Base-by-base conservation (phyloP, 768 basidiomycete genomes). In the Kwoniella sp. region DNA sequence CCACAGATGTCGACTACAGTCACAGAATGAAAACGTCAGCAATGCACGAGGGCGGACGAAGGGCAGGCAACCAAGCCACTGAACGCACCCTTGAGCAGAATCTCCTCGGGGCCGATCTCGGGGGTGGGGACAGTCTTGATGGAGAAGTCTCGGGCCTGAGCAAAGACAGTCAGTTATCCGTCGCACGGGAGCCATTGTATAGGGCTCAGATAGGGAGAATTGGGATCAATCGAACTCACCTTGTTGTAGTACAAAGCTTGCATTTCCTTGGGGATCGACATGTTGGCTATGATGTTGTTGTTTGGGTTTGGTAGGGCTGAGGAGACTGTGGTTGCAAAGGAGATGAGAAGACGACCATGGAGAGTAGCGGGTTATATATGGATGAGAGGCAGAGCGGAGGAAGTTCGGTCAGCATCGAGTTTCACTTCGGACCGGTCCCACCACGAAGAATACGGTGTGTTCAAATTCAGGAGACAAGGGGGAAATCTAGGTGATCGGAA, bases 201-300 rank as follows among this genome's bases (percentile, higher is more conserved):
- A n/a, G n/a, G n/a, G n/a, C n/a, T n/a, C n/a, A n/a, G n/a, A n/a
- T n/a, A n/a, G n/a, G n/a, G n/a, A n/a, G n/a, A n/a, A n/a, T n/a
- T n/a, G n/a, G n/a, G n/a, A n/a, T n/a, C n/a, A n/a, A 45, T 45
- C 11, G 41, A 9, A 75, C 82, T 47, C 70, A 90, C 89, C 67
- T 84, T 84, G 73, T 84, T 85, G 82, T 90, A 91, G 83, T 85
- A 90, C 70, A 90, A 81, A 20, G 90, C 90, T 80, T 86, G 86
- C 90, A 91, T 91, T 58, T 74, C 69, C 53, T 50, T 30, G 52
- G 58, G 63, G 29, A 70, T 61, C 50, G 60, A 61, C 73, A 74
- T 74, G 47, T 66, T 72, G 60, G 23, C 26, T 50, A 48, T 25
- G 47, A 31, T 50, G 30, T 45, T 67, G 20, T 58, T 31, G 47